Base-by-base conservation (phyloP, 331 rosid genomes). In the Rosa hybrid region DNA sequence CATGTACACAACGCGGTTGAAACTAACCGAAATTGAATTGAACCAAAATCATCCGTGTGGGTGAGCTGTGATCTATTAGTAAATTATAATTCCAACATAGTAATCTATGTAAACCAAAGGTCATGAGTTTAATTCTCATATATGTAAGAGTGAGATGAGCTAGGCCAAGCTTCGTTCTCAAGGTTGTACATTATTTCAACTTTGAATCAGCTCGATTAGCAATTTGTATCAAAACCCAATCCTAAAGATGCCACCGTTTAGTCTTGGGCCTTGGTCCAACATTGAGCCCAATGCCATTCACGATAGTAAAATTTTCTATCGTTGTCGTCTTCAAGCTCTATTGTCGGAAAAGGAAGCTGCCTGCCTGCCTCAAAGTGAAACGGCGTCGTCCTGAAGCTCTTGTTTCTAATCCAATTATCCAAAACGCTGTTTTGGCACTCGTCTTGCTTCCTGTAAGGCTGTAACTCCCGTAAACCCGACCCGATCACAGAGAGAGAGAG, bases 321-420 rank as follows among this genome's bases (percentile, higher is more conserved):
- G 54, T 7, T 17, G 68, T 63, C 69, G 10, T 64, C 70, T 64
- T 27, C 70, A 14, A 30, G 69, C 69, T 64, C 11, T 23, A 11
- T 9, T 23, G 4, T 59, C 10, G 14, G 34, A 7, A n/a, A 64
- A 64, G 44, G 60, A 54, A 54, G 25, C 25, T 20, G 62, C n/a
- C n/a, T n/a, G n/a, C n/a, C n/a, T n/a, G n/a, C 54, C 25, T 18
- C 4, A 6, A 7, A 54, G 69, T 7, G 8, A 30, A 64, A 64
- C 81, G 81, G 12, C 75, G 67, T 38, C 81, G 81, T 77, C 25
- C 18, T 7, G 7, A 5, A 1, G 53, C 69, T n/a, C 30, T 23
- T 75, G 67, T 14, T 42, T 34, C 27, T 59, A 14, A 21, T 60
- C 71, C 71, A 7, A 18, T 59, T 8, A 21, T 60, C 71, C 71